Evolutionary conservation across 1,139 yeast genomes (phyloP).

Genomic region (Ogataea hybrid): DNA sequence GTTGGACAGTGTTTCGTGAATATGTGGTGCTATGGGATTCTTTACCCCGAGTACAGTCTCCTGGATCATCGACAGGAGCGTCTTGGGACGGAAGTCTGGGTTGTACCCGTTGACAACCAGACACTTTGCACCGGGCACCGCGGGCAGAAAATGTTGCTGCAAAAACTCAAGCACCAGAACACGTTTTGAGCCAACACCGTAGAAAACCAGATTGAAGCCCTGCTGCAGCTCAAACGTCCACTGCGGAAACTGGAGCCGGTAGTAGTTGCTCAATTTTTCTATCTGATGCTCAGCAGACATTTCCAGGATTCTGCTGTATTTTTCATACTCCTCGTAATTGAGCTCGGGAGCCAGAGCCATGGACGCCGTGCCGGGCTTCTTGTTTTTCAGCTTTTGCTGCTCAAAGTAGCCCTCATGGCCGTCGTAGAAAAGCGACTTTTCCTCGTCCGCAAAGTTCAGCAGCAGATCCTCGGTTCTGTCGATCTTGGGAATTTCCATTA

Average conservation of each 20-base stretch:
- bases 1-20: conserved; percentile 44
- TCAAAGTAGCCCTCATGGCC: conserved; percentile 92
- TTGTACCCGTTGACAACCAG: conserved; percentile 85
- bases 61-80: conserved; percentile 36
- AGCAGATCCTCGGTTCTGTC: conserved; percentile 33
- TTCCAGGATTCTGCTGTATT: conserved; percentile 44
- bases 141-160: conserved; percentile 42
- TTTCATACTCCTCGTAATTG: conserved; percentile 60
- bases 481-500: conserved; percentile 39
- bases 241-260: conserved; percentile 65
- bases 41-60: conserved; percentile 22
- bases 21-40: conserved; percentile 31
- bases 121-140: conserved; percentile 30
- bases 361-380: conserved; percentile 57
- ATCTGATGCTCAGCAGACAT: conserved; percentile 43
- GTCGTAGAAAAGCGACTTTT: conserved; percentile 66
- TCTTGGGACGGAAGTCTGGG: conserved; percentile 63
- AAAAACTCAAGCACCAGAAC: conserved; percentile 59
- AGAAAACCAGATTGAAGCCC: conserved; percentile 73
- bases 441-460: conserved; percentile 41
- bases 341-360: conserved; percentile 69
- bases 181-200: conserved; percentile 88
- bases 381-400: conserved; percentile 61
- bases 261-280: conserved; percentile 37
- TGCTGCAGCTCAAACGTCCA: conserved; percentile 80